Evolutionary conservation across 2,329 filamentous ascomycete genomes (phyloP).

Genomic region (Apiospora malaysiana): DNA sequence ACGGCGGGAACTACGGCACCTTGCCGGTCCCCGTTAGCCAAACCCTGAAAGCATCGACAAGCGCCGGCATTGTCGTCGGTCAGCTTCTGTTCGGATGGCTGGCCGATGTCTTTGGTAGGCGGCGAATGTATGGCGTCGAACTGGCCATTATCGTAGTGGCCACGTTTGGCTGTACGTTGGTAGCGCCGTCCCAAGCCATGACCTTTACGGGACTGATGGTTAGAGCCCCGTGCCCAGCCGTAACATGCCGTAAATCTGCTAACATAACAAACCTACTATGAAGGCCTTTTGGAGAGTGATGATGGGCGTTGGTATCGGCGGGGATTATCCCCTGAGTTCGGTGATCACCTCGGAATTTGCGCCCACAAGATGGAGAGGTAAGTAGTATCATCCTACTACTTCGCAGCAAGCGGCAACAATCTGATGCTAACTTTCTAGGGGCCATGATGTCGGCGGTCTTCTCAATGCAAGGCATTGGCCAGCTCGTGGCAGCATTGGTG

Average conservation of each 20-base stretch:
- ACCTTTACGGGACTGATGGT: conserved; percentile 66
- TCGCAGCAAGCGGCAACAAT: background rate
- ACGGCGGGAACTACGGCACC: conserved; percentile 56
- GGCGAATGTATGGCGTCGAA: conserved; percentile 84
- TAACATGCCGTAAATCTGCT: background rate
- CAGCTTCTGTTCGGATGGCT: conserved; percentile 80
- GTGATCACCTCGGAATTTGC: conserved; percentile 88
- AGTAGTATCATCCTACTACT: background rate
- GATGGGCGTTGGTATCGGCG: conserved; percentile 79
- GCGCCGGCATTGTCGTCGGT: conserved; percentile 78
- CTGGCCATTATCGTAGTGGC: conserved; percentile 74
- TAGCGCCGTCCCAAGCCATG: conserved; percentile 65
- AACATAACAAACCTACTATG: background rate
- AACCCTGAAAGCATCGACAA: conserved; percentile 81
- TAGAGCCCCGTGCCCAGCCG: background rate
- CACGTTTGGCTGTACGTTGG: conserved; percentile 65
- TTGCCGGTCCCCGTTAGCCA: conserved; percentile 72
- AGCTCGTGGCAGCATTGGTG: conserved; percentile 73
- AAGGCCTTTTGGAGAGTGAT: conserved; percentile 72
- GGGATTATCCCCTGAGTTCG: conserved; percentile 80
- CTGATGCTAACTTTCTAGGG: background rate
- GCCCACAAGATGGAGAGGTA: conserved; percentile 78
- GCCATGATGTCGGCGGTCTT: conserved; percentile 86
- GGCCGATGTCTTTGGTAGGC: conserved; percentile 76
- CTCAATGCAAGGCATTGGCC: conserved; percentile 84